Evolutionary conservation across 371 early-diverging fungal species (phyloP).

Genomic region (Haplosporangium sp.): DNA sequence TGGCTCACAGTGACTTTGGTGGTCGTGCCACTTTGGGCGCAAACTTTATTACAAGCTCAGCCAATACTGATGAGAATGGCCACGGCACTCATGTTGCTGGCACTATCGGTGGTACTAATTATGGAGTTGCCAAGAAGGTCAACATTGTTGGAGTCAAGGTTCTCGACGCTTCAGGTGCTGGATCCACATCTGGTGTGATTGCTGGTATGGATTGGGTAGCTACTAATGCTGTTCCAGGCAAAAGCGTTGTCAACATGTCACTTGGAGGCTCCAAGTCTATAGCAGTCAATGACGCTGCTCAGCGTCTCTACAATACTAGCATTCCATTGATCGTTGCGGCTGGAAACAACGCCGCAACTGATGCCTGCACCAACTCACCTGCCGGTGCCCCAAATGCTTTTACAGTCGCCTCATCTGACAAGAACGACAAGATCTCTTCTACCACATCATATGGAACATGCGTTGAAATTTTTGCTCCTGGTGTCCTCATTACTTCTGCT

Average conservation of each 20-base stretch:
- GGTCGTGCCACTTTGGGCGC: too few species aligned
- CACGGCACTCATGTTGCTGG: too few species aligned
- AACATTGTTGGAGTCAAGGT: conserved; percentile 88
- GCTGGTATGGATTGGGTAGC: conserved; percentile 62
- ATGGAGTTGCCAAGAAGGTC: conserved; percentile 91
- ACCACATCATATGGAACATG: conserved; percentile 52
- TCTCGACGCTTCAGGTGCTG: conserved; percentile 74
- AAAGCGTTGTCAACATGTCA: conserved; percentile 73
- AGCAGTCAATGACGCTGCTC: conserved; percentile 78
- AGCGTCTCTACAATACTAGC: conserved; percentile 59
- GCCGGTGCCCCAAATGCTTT: conserved; percentile 79
- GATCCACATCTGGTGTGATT: conserved; percentile 65
- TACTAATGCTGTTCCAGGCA: conserved; percentile 57
- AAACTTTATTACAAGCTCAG: too few species aligned
- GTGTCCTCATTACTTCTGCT: conserved; percentile 47
- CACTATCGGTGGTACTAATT: conserved; percentile 24
- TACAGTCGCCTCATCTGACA: conserved; percentile 87
- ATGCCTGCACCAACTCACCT: conserved; percentile 89
- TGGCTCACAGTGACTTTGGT: too few species aligned
- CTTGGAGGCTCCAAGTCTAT: conserved; percentile 77
- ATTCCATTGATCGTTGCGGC: conserved; percentile 81
- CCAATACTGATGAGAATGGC: too few species aligned
- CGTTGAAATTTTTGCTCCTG: conserved; percentile 57
- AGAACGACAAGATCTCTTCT: conserved; percentile 36
- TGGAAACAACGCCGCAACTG: conserved; percentile 80